Evolutionary conservation across 371 early-diverging fungal species (phyloP).

Genomic region (Dichotomocladium elegans): DNA sequence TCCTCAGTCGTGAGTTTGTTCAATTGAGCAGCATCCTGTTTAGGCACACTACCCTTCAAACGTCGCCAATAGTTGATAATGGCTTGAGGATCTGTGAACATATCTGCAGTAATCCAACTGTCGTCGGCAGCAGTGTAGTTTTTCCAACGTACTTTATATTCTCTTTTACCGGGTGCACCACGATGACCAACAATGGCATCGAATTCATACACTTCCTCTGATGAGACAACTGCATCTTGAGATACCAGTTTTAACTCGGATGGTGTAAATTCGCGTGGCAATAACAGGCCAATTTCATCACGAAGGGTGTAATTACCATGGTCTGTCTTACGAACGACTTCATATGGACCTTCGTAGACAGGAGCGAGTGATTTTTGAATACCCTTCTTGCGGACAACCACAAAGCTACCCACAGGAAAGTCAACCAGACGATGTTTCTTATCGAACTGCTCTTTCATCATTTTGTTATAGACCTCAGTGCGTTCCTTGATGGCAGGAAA

Average conservation of each 20-base stretch:
- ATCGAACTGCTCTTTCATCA: conserved; percentile 1
- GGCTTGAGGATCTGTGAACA: not conserved
- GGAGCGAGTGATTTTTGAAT: not conserved
- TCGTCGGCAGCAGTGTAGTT: conserved; percentile 1
- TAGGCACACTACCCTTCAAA: too few relatives aligned
- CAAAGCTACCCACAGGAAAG: conserved; percentile 3
- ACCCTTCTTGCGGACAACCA: conserved; percentile 2
- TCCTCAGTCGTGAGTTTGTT: too few relatives aligned
- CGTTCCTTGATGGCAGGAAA: conserved; percentile 8
- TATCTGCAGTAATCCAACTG: not conserved
- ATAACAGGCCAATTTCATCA: not conserved
- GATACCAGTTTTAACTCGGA: conserved; percentile 7
- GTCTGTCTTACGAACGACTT: conserved; percentile 1
- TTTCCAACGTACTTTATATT: conserved; percentile 11
- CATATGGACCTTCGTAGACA: conserved; percentile 10
- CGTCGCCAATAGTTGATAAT: conserved; percentile 3
- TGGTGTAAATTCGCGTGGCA: conserved; percentile 2
- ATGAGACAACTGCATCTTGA: conserved; percentile 3
- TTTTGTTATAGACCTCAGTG: not conserved
- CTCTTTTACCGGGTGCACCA: not conserved
- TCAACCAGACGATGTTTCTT: conserved; percentile 1
- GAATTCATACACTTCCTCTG: conserved; percentile 9
- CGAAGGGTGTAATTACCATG: conserved; percentile 7
- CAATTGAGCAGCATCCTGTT: too few relatives aligned
- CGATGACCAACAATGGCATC: conserved; percentile 5